Percentiles rank a stretch among this genome's conserved stretches.
Evolutionary conservation across 75 land plant genomes (phyloP).

Genomic region (Picea glauca): DNA sequence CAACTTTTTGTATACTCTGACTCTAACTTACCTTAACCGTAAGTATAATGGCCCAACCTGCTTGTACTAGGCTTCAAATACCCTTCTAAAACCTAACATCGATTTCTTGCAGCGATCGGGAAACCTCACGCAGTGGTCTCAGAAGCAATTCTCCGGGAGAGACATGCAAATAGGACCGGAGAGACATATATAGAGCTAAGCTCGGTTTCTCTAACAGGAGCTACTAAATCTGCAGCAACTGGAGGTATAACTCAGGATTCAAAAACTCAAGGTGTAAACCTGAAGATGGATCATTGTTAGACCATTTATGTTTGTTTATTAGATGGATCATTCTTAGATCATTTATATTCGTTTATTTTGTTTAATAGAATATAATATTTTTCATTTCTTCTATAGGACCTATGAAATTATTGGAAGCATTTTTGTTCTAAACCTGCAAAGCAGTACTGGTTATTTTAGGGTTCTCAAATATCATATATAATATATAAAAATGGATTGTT

Average conservation of each 20-base stretch:
- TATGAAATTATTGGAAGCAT: background rate
- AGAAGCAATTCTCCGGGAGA: constrained; percentile 19
- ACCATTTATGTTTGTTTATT: background rate
- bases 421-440: too few relatives aligned
- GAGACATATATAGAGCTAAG: background rate
- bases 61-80: background rate
- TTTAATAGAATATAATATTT: too few relatives aligned
- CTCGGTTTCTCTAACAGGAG: background rate
- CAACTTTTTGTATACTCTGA: constrained; percentile 36
- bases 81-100: too few relatives aligned
- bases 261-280: background rate
- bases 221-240: background rate
- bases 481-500: too few relatives aligned
- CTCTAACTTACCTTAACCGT: constrained; percentile 49
- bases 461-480: too few relatives aligned
- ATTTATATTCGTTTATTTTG: background rate
- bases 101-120: constrained; percentile 25
- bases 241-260: background rate
- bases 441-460: too few relatives aligned
- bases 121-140: constrained; percentile 39
- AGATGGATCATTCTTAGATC: background rate
- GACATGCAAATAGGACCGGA: constrained; percentile 9
- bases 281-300: background rate
- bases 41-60: constrained; percentile 12
- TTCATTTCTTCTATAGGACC: too few relatives aligned